phyloP scores from a whole-genome alignment of 176 grass and related monocot species.

The Cymbopogon citratus region DNA sequence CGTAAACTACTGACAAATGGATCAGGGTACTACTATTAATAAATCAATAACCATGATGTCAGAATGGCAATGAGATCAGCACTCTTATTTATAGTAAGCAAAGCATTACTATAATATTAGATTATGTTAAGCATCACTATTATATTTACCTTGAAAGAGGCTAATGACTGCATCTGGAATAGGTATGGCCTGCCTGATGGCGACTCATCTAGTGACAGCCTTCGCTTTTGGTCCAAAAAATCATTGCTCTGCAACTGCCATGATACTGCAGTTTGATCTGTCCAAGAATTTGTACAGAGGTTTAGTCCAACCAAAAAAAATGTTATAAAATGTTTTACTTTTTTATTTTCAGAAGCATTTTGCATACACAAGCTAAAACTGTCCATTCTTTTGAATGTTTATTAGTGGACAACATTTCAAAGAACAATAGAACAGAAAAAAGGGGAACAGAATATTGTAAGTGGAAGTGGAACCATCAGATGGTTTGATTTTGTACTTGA shows the following conservation, averaged over 20 bases:
- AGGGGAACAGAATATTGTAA: background rate
- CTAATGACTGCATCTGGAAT: background rate
- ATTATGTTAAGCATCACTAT: background rate
- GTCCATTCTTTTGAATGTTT: constrained; percentile 4
- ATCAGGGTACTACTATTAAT: constrained; percentile 13
- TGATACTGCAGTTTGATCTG: background rate
- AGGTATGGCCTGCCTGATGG: background rate
- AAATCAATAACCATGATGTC: constrained; percentile 22
- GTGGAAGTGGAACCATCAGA: constrained; percentile 26
- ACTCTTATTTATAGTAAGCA: constrained; percentile 14
- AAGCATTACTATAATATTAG: background rate
- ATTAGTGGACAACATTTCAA: constrained; percentile 8
- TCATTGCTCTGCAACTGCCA: background rate
- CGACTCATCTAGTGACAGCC: background rate
- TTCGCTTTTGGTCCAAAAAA: background rate
- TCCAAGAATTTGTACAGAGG: background rate
- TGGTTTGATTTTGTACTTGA: constrained; percentile 26
- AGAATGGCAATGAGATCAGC: constrained; percentile 10
- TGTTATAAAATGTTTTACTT: background rate
- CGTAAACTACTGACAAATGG: constrained; percentile 29
- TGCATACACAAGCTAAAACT: background rate
- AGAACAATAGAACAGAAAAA: background rate
- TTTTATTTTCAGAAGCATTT: background rate
- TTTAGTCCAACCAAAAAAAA: background rate
- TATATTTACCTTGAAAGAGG: constrained; percentile 5